phyloP scores from a whole-genome alignment of 2,329 filamentous ascomycete species.

The Cryoendolithus antarcticus region DNA sequence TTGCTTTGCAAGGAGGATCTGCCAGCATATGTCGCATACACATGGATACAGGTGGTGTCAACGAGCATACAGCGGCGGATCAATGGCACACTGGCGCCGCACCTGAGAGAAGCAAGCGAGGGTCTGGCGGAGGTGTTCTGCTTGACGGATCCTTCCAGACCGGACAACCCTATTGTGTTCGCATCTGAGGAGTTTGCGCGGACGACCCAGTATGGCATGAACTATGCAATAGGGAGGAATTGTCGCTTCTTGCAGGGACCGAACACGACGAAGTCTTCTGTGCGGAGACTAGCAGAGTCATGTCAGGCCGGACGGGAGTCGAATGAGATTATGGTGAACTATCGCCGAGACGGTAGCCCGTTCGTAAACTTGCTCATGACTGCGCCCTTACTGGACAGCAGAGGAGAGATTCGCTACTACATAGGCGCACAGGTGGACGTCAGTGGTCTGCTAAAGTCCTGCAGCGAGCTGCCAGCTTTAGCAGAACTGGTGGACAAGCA shows the following conservation, averaged over 20 bases:
- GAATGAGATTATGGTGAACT: conserved; percentile 65
- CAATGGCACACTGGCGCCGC: conserved; percentile 51
- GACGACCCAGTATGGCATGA: conserved; percentile 63
- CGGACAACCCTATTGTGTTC: conserved; percentile 66
- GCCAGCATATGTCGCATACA: conserved; percentile 58
- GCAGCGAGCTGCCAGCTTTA: conserved; percentile 52
- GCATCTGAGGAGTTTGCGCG: conserved; percentile 65
- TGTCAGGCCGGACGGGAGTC: conserved; percentile 53
- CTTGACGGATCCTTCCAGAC: conserved; percentile 58
- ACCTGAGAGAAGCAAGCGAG: conserved; percentile 57
- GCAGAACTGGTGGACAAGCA: conserved; percentile 20
- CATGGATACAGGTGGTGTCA: conserved; percentile 58
- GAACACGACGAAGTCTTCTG: conserved; percentile 51
- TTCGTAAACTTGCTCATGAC: conserved; percentile 69
- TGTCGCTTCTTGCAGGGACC: conserved; percentile 70
- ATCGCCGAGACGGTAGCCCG: conserved; percentile 57
- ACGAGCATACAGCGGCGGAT: conserved; percentile 55
- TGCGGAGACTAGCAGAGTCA: conserved; percentile 50
- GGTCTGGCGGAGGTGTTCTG: conserved; percentile 68
- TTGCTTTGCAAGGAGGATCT: conserved; percentile 54
- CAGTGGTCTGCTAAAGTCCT: conserved; percentile 56
- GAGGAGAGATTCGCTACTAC: conserved; percentile 54
- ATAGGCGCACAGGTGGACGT: conserved; percentile 64
- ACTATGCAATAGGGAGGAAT: conserved; percentile 62
- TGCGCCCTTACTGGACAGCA: conserved; percentile 56